Evolutionary conservation across 176 grass and related monocot species (phyloP).

Genomic region (Oryza rufipogon): DNA sequence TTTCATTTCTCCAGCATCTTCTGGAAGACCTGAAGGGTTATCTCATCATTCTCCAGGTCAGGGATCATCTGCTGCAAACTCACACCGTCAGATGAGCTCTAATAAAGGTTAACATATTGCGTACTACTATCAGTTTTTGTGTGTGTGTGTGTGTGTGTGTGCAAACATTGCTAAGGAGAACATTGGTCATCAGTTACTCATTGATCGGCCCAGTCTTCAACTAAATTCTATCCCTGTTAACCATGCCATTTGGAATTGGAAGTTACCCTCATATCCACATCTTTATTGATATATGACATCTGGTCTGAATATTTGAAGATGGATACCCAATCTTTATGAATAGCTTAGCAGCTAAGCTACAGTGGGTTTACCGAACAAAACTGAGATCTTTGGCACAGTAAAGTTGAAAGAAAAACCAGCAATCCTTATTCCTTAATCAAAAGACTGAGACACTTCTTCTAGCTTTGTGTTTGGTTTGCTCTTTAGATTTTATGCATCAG

Average conservation of each 20-base stretch:
- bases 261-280: neutral
- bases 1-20: constrained; percentile 48
- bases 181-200: neutral
- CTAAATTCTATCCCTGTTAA: neutral
- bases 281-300: neutral
- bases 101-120: constrained; percentile 55
- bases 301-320: neutral
- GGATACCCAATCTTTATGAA: neutral
- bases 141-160: neutral
- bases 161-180: neutral
- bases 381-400: neutral
- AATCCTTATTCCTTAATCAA: constrained; percentile 2
- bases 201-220: neutral
- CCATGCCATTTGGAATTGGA: neutral
- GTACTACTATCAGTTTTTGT: neutral
- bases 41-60: constrained; percentile 50
- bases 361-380: neutral
- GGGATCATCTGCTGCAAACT: constrained; percentile 44
- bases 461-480: neutral
- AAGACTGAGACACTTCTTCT: neutral
- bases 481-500: neutral
- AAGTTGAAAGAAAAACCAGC: neutral
- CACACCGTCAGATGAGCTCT: constrained; percentile 42
- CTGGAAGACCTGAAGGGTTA: constrained; percentile 53
- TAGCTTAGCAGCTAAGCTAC: constrained; percentile 7